Evolutionary conservation across 495 filamentous ascomycete species (phyloP).

Genomic region (Chlorociboria aeruginascens): DNA sequence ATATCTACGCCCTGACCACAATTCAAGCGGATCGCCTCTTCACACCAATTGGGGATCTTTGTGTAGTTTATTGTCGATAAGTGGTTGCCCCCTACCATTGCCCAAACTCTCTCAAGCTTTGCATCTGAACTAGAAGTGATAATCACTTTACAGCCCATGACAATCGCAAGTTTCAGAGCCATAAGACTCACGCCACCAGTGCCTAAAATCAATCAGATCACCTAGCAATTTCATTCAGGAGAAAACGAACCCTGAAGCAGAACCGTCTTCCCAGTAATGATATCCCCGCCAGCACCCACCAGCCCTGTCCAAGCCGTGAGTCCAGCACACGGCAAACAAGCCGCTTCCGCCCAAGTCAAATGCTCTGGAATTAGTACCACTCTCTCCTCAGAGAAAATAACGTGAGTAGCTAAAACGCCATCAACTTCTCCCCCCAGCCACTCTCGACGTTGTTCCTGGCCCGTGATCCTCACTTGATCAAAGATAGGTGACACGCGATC

Average conservation of each 20-base stretch:
- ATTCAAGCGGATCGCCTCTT: background rate
- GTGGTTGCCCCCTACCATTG: conserved; percentile 60
- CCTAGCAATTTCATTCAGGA: background rate
- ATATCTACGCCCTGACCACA: background rate
- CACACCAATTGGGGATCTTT: conserved; percentile 50
- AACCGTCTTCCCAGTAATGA: conserved; percentile 21
- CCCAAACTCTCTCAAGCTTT: conserved; percentile 50
- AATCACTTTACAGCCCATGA: conserved; percentile 47
- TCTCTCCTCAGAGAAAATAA: conserved; percentile 14
- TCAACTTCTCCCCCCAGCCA: conserved; percentile 2
- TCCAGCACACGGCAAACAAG: conserved; percentile 24
- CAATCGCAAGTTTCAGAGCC: conserved; percentile 69
- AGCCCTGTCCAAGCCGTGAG: conserved; percentile 31
- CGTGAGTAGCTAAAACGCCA: conserved; percentile 15
- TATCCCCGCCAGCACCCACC: conserved; percentile 19
- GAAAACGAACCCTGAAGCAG: conserved; percentile 15
- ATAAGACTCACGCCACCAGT: conserved; percentile 73
- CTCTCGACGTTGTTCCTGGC: conserved; percentile 42
- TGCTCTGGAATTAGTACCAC: conserved; percentile 22
- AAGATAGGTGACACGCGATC: conserved; percentile 1
- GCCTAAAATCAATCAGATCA: conserved; percentile 5
- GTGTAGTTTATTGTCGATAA: conserved; percentile 55
- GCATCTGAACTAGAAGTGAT: conserved; percentile 52
- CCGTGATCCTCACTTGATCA: background rate
- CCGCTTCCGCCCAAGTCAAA: conserved; percentile 22